Evolutionary conservation across 164 flowering plant species (phyloP), one percentile per base, ranked within the genome.

Genomic region (Kingdonia uniflora): DNA sequence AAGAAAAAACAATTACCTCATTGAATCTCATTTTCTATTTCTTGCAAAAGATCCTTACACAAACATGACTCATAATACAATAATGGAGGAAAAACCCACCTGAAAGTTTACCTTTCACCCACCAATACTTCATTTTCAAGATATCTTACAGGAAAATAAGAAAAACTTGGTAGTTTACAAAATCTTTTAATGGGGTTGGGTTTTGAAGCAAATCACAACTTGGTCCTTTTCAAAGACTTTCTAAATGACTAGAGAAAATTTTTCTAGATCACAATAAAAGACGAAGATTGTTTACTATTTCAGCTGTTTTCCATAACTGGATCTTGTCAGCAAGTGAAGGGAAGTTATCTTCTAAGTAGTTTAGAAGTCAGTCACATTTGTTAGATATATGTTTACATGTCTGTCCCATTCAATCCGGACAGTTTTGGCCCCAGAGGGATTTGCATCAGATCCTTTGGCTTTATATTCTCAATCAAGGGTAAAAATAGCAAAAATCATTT

Each of bases 321-420:
- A 65, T 42, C 4, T 62, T 54, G 43, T 62, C 47, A 57, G 23
- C 19, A 40, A 22, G 23, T 54, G 33, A 23, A 19, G 45, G 23
- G n/a, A 33, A 13, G 14, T 20, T 45, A 44, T 45, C 52, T 56
- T 56, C 40, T 3, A 29, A 29, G 8, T 29, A 29, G 4, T 22
- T 40, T 19, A 0, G 6, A 49, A 66, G 51, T 57, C 44, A 19
- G 64, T 41, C 60, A 33, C 41, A 42, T 55, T 67, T 59, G 35
- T 58, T 35, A 35, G 52, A 55, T 63, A n/a, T n/a, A 62, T 25
- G 45, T 48, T 70, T 29, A 51, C 53, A 29, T 29, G 35, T 29
- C 61, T 72, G 76, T 72, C 80, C 51, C 74, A 74, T 68, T 72
- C 75, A 64, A 57, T 64, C 59, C 59, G 25, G 72, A 67, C 76